Base-by-base conservation (phyloP, 331 rosid species). In the Arachis monticola region DNA sequence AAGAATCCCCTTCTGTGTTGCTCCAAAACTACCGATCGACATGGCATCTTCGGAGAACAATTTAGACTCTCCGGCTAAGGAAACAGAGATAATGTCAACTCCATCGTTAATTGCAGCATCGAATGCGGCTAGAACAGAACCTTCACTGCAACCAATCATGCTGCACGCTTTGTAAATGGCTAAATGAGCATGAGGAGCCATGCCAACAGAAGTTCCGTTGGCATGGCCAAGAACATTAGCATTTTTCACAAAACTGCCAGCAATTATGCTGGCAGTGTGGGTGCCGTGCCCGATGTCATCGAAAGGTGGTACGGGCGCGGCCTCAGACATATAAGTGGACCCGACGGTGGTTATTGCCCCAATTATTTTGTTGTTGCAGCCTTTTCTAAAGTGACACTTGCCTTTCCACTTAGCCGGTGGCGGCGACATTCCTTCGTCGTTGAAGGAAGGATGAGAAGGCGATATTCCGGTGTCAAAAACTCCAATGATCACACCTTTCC, bases 381-480 rank as follows among this genome's bases (percentile, higher is more conserved):
- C 35, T 75, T 75, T 41, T 3, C 68, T 3, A 38, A 87, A 77
- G 38, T 90, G 90, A 0, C 97, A 90, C 79, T 78, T 83, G 30
- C 96, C 97, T 78, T 88, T 92, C 97, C 97, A 92, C 80, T 83
- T 51, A 52, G 81, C 75, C 0, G 97, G 96, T 2, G 97, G 97
- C 1, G 88, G 84, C 68, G 87, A 80, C 52, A 92, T 82, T 80
- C 96, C 97, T 5, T 41, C 89, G 48, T 82, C 93, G 8, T 69
- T 77, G 64, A 92, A 92, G 35, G 96, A 89, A 63, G 96, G 97
- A 79, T 91, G 97, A 66, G 8, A 35, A n/a, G 90, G 88, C 2
- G 55, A 65, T 69, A 85, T 72, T 65, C 93, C 93, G 0, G 89
- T 75, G 50, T 89, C 96, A 35, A 92, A 27, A n/a, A 92, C 83